Evolutionary conservation across 306 rosid genomes (phyloP).

Genomic region (Quercus berberidifolia): DNA sequence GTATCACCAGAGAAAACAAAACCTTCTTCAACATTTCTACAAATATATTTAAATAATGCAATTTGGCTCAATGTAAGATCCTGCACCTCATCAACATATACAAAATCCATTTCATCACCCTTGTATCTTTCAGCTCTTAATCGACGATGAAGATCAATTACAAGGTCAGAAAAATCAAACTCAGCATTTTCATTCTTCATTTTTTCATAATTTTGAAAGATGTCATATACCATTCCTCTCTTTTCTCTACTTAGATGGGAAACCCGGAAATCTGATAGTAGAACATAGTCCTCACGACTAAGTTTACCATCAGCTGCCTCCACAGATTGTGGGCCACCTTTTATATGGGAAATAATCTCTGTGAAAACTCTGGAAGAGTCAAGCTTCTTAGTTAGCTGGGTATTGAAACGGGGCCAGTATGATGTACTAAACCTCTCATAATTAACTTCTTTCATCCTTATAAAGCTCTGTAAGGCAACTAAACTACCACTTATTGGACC

Average conservation of each 20-base stretch:
- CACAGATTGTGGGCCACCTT: conserved; percentile 47
- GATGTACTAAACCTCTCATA: conserved; percentile 56
- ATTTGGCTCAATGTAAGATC: conserved; percentile 81
- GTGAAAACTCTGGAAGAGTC: conserved; percentile 61
- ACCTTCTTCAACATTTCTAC: conserved; percentile 77
- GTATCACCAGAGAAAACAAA: conserved; percentile 86
- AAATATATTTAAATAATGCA: conserved; percentile 60
- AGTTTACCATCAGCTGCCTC: conserved; percentile 45
- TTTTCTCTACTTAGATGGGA: conserved; percentile 40
- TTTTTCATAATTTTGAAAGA: conserved; percentile 60
- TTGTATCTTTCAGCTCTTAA: conserved; percentile 33
- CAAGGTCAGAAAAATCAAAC: conserved; percentile 75
- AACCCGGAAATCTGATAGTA: conserved; percentile 33
- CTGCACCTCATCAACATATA: conserved; percentile 83
- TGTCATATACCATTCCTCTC: conserved; percentile 52
- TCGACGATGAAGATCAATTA: conserved; percentile 55
- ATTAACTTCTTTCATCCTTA: conserved; percentile 60
- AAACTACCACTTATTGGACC: conserved; percentile 34
- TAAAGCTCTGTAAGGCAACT: conserved; percentile 44
- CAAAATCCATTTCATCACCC: conserved; percentile 55
- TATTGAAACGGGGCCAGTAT: conserved; percentile 72
- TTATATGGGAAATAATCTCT: conserved; percentile 71
- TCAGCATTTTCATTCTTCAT: conserved; percentile 60
- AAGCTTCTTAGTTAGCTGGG: conserved; percentile 47
- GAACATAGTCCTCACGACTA: conserved; percentile 43